phyloP scores from a whole-genome alignment of 1,139 yeast species.

The Nematodospora anomalae region DNA sequence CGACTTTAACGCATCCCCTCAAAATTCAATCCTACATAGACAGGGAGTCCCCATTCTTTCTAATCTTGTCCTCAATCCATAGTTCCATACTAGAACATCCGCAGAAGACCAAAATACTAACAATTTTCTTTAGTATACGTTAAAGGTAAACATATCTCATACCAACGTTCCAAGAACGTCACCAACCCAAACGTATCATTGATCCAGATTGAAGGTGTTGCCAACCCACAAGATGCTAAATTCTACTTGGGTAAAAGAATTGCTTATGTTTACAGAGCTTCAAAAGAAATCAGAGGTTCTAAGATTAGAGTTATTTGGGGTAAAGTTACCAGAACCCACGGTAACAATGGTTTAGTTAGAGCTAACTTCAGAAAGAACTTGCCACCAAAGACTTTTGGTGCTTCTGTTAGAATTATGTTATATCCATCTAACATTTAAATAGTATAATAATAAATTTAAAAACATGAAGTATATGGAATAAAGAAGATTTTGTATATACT shows the following conservation, averaged over 20 bases:
- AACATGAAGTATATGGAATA: conserved; percentile 3
- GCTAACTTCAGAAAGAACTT: conserved; percentile 99
- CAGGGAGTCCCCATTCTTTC: too few species aligned
- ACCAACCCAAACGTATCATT: conserved; percentile 98
- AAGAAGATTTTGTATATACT: not conserved
- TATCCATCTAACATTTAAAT: conserved; percentile 99
- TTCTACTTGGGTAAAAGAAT: conserved; percentile 99
- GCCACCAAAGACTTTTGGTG: conserved; percentile 99
- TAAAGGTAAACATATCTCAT: conserved; percentile 99
- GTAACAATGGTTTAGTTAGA: conserved; percentile 97
- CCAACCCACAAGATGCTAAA: conserved; percentile 88
- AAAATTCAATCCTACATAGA: too few species aligned
- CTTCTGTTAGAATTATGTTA: conserved; percentile 99
- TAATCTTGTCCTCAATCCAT: not conserved
- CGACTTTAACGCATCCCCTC: too few species aligned
- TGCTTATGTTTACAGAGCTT: conserved; percentile 99
- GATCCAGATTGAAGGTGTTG: conserved; percentile 95
- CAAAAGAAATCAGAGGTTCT: conserved; percentile 97
- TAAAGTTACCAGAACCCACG: conserved; percentile 97
- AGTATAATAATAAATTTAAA: conserved; percentile 1
- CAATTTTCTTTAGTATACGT: conserved; percentile 77
- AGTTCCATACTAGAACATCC: not conserved
- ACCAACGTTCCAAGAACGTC: conserved; percentile 99
- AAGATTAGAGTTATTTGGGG: conserved; percentile 99
- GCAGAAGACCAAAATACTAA: conserved; percentile 35